Evolutionary conservation across 768 basidiomycete genomes (phyloP).

Genomic region (Gelatoporia subvermispora): DNA sequence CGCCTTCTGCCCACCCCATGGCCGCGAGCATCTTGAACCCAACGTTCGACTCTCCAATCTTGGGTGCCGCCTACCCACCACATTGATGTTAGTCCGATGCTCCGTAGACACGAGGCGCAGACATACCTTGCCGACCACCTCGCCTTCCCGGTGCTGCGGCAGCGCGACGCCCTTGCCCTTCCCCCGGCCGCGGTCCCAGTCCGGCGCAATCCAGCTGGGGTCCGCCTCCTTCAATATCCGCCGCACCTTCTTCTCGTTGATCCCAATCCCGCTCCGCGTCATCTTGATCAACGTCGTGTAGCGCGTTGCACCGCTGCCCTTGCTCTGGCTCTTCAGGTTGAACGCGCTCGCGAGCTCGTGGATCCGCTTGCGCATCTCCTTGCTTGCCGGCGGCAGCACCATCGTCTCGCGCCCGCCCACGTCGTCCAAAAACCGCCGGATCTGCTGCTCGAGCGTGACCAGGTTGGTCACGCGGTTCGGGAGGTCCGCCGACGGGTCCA

Average conservation of each 20-base stretch:
- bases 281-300: conserved; percentile 80
- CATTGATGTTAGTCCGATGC: background rate
- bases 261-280: conserved; percentile 43
- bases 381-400: conserved; percentile 75
- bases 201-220: conserved; percentile 18
- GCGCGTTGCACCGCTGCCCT: conserved; percentile 60
- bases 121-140: conserved; percentile 77
- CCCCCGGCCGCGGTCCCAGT: conserved; percentile 22
- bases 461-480: conserved; percentile 57
- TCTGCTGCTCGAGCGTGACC: conserved; percentile 61
- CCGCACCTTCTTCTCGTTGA: conserved; percentile 59
- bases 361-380: conserved; percentile 61
- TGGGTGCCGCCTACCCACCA: conserved; percentile 63
- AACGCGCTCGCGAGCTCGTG: conserved; percentile 83
- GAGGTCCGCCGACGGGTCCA: conserved; percentile 40
- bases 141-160: conserved; percentile 66
- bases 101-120: background rate
- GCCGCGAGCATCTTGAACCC: conserved; percentile 83
- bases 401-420: conserved; percentile 47
- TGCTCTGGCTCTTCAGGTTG: conserved; percentile 71
- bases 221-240: conserved; percentile 34
- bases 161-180: conserved; percentile 29
- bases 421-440: conserved; percentile 64
- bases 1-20: conserved; percentile 92
- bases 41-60: conserved; percentile 72